Evolutionary conservation across 1,284 basidiomycete genomes (phyloP).

Genomic region (Cystobasidium sp.): DNA sequence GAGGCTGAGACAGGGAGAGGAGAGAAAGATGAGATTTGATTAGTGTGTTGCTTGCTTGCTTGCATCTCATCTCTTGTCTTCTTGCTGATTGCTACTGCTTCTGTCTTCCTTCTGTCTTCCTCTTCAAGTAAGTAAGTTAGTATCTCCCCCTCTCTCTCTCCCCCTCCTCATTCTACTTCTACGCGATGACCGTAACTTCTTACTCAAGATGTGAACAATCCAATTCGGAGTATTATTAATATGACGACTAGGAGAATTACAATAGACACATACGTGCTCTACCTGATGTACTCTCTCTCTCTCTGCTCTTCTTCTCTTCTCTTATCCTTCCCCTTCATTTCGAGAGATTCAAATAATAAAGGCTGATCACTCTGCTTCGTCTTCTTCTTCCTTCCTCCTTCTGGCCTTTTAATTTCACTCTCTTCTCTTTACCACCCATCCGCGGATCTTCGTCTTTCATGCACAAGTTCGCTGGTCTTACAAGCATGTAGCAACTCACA

Average conservation of each 20-base stretch:
- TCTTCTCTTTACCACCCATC: too few relatives aligned
- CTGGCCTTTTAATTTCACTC: too few relatives aligned
- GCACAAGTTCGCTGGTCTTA: too few relatives aligned
- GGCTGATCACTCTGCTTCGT: not conserved
- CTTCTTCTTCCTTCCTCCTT: not conserved
- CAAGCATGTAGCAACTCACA: too few relatives aligned
- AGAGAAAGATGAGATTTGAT: too few relatives aligned
- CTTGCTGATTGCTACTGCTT: not conserved
- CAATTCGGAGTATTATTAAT: constrained; percentile 1
- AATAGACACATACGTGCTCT: not conserved
- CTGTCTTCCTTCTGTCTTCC: not conserved
- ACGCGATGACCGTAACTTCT: not conserved
- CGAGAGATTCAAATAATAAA: not conserved
- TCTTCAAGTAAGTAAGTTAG: not conserved
- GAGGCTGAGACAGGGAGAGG: too few relatives aligned
- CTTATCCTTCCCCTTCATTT: not conserved
- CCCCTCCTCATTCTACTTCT: not conserved
- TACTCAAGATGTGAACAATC: constrained; percentile 14
- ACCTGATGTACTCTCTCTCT: constrained; percentile 9
- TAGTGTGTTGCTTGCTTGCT: not conserved
- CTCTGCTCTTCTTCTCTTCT: not conserved
- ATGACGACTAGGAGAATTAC: not conserved
- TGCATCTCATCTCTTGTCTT: not conserved
- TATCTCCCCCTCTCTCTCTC: not conserved
- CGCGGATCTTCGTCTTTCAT: too few relatives aligned